Base-by-base conservation (phyloP, 306 rosid genomes). In the Citrullus amarus region DNA sequence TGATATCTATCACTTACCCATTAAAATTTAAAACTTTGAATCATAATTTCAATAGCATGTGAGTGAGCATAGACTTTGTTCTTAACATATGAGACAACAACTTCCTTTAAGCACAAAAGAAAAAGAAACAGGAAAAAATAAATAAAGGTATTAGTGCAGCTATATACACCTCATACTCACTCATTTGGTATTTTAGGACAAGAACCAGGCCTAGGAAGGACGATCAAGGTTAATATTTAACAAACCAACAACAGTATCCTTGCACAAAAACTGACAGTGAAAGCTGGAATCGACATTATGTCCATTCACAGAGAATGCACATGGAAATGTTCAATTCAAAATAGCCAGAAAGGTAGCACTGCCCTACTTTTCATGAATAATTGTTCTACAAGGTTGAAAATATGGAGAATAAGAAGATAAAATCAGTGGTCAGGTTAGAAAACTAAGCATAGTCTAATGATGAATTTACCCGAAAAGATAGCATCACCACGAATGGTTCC, bases 401-500 rank as follows among this genome's bases (percentile, higher is more conserved):
- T 46, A 36, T 50, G 48, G 46, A 16, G 43, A 70, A 5, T 36
- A 16, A 73, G 53, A 75, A 10, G 74, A 53, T 18, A 78, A 6
- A 50, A 70, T 32, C n/a, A 41, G 56, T 51, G 9, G 41, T 53
- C 51, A 53, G 25, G 44, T 44, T 57, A 69, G 70, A 77, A 58
- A 77, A 32, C 59, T 2, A 36, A 70, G 72, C 43, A 61, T 18
- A 60, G 7, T 28, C 39, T 30, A 68, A 17, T 36, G 63, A 61
- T 54, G 84, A 75, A 54, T 63, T 83, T 83, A 94, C 96, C 97
- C 53, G 98, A 90, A 88, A 82, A 90, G 36, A 92, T 88, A 68
- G 84, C 79, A 80, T 89, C 93, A 80, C 97, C 98, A 22, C 78
- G 89, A 72, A 92, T 92, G 63, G 98, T 90, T 85, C 98, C 97